Evolutionary conservation across 164 flowering plant species (phyloP), one percentile per base, ranked within the genome.

Genomic region (Vitis riparia): DNA sequence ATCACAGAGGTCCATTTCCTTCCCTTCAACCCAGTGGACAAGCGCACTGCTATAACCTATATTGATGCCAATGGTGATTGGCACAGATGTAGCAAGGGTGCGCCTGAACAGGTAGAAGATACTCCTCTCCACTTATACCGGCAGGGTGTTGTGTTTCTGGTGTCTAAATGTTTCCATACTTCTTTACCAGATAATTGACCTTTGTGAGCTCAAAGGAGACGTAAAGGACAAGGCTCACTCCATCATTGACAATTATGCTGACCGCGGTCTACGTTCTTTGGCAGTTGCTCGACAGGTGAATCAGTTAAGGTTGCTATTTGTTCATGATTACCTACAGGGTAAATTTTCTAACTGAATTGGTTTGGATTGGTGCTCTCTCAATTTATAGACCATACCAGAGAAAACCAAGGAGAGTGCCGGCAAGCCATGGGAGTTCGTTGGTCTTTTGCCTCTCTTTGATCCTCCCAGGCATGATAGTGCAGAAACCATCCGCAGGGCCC

Each of bases 401-500:
- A 85, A 86, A 81, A 87, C 63, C 51, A 91, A 93, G 82, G 98
- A 93, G 63, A 88, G 98, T 29, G 78, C 77, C 2, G 97, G 98
- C 16, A 70, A 8, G 9, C 91, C 98, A 48, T 93, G 98, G 98
- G 86, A 88, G 79, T 93, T 93, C 65, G 89, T 91, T 9, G 98
- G 92, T 50, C 85, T 91, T 61, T 78, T 91, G 84, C 97, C 98
- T 27, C 88, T 93, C 51, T 91, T 91, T 68, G 98, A 93, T 67
- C 97, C 95, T 69, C 98, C 97, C 51, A 83, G 98, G 72, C 98
- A 93, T 70, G 97, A 91, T 23, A 91, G 95, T 75, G 95, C 98
- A 51, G 98, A 93, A 82, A 93, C 97, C n/a, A 91, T 93, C 37
- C 86, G 87, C n/a, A 77, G 89, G 5, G 97, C 98, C 50, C 89